A percentile compares a stretch with the other conserved stretches of the same genome.
phyloP scores from a whole-genome alignment of 805 yeast genomes.

The Saturnispora diversa region DNA sequence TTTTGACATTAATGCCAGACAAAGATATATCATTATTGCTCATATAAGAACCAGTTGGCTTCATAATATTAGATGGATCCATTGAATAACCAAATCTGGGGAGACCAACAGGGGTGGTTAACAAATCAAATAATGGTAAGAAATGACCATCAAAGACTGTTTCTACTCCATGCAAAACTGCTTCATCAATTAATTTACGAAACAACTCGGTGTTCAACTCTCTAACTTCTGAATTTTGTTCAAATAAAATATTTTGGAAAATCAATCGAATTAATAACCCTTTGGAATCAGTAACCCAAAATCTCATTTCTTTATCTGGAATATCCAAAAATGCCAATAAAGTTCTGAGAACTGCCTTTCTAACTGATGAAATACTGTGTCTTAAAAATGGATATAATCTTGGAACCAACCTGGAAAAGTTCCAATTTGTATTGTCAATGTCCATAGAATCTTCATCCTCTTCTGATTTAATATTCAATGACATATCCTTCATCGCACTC shows the following conservation, averaged over 20 bases:
- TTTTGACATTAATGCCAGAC: constrained; percentile 22
- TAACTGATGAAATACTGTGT: constrained; percentile 85
- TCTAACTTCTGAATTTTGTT: constrained; percentile 73
- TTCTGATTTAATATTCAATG: constrained; percentile 27
- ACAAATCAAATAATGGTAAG: constrained; percentile 51
- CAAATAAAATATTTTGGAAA: constrained; percentile 81
- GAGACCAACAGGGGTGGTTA: constrained; percentile 93
- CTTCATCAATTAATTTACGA: constrained; percentile 43
- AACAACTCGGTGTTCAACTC: constrained; percentile 57
- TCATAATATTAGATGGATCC: constrained; percentile 64
- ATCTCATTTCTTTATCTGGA: constrained; percentile 38
- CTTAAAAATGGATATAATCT: constrained; percentile 85
- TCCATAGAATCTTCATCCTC: constrained; percentile 35
- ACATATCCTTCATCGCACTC: constrained; percentile 57
- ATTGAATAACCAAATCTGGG: constrained; percentile 81
- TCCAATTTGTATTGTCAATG: constrained; percentile 18
- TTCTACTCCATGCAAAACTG: constrained; percentile 35
- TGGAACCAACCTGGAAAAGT: constrained; percentile 77
- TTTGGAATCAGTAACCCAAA: constrained; percentile 56
- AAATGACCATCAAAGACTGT: constrained; percentile 48
- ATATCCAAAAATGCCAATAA: constrained; percentile 61
- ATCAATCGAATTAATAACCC: constrained; percentile 65
- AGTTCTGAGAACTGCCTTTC: constrained; percentile 80
- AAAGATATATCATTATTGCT: constrained; percentile 24
- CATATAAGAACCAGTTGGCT: constrained; percentile 62